Evolutionary conservation across 352 stramenopile genomes (phyloP).

Genomic region (Globisporangium acanthophoron): DNA sequence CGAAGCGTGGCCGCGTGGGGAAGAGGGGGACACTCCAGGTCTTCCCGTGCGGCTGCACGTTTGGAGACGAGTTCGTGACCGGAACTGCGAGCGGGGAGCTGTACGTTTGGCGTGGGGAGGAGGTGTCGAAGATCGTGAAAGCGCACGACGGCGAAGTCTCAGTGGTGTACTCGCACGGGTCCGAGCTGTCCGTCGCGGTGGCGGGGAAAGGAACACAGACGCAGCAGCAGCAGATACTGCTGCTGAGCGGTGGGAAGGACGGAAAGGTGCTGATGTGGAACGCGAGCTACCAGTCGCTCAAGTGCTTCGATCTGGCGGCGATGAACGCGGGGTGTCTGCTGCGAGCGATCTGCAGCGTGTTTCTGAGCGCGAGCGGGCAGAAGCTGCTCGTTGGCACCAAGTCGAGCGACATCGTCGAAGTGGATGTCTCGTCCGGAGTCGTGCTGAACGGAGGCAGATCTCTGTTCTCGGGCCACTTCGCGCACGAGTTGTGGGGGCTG

Average conservation of each 20-base stretch:
- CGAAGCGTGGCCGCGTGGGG: conserved; percentile 53
- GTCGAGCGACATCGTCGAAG: conserved; percentile 86
- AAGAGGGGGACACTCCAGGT: conserved; percentile 51
- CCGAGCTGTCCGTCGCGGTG: neutral
- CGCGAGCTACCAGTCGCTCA: conserved; percentile 55
- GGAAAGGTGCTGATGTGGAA: conserved; percentile 69
- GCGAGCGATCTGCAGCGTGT: conserved; percentile 39
- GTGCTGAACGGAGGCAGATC: conserved; percentile 31
- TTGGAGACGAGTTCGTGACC: conserved; percentile 46
- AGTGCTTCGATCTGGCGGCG: conserved; percentile 49
- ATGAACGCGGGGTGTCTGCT: conserved; percentile 32
- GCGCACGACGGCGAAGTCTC: conserved; percentile 54
- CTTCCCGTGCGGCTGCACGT: conserved; percentile 41
- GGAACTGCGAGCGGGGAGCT: conserved; percentile 45
- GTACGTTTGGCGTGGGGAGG: conserved; percentile 52
- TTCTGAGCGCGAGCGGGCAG: conserved; percentile 30
- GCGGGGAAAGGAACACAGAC: neutral
- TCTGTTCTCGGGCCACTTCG: conserved; percentile 62
- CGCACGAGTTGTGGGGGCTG: conserved; percentile 76
- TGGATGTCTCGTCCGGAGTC: conserved; percentile 33
- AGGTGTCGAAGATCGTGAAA: conserved; percentile 47
- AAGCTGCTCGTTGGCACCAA: conserved; percentile 78
- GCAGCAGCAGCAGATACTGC: conserved; percentile 7
- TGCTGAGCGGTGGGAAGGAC: conserved; percentile 71
- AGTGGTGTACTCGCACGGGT: conserved; percentile 22